A percentile compares a stretch with the other conserved stretches of the same genome.
Conservation (phyloP, 257 asterid genomes). For the Solanum phureja region DNA sequence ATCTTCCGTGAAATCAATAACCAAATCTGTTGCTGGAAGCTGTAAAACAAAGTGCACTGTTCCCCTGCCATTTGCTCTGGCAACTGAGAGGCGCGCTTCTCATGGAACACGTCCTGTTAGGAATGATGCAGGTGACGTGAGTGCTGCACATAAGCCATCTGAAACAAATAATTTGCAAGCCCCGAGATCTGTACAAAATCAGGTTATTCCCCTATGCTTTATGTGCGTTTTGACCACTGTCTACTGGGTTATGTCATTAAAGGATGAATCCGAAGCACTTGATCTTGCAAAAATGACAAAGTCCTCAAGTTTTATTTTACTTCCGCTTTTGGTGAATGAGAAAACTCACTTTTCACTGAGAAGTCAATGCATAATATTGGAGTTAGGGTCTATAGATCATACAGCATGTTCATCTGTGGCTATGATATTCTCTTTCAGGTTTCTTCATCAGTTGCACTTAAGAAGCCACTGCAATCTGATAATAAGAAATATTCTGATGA, state of each 20-base stretch:
- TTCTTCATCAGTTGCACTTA: conserved; percentile 28
- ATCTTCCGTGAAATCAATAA: conserved; percentile 23
- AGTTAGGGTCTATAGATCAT: background rate
- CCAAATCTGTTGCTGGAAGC: conserved; percentile 33
- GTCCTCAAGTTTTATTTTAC: background rate
- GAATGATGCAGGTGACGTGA: conserved; percentile 43
- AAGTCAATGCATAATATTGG: conserved; percentile 22
- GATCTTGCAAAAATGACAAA: background rate
- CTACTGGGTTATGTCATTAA: conserved; percentile 14
- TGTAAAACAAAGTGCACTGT: conserved; percentile 59
- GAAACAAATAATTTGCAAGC: conserved; percentile 12
- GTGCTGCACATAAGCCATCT: conserved; percentile 41
- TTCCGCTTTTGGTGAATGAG: background rate
- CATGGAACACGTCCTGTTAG: conserved; percentile 40
- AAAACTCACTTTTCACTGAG: background rate
- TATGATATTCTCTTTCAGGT: conserved; percentile 14
- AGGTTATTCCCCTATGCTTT: conserved; percentile 32
- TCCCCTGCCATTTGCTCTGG: conserved; percentile 81
- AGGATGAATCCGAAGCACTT: background rate
- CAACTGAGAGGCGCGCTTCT: conserved; percentile 71
- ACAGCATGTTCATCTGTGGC: background rate
- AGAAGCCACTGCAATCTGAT: conserved; percentile 60
- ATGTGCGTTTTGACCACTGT: conserved; percentile 32
- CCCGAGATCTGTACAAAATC: conserved; percentile 24
- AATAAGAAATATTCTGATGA: conserved; percentile 59